A percentile compares a stretch with the other conserved stretches of the same genome.
Conservation (phyloP, 345 rosid genomes). For the Limnanthes douglasii region DNA sequence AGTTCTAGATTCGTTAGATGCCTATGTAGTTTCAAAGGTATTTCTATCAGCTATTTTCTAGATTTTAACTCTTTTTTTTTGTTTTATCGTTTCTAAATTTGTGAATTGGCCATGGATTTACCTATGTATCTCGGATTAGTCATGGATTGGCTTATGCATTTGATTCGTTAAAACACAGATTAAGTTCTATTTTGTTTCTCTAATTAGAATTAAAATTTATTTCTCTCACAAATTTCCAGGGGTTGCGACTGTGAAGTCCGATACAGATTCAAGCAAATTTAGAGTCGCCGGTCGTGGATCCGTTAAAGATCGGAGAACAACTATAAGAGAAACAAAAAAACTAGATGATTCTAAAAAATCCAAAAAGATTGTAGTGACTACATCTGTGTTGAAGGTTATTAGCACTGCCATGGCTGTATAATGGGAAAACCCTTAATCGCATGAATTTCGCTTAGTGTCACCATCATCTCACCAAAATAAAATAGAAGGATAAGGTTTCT, state of each 20-base stretch:
- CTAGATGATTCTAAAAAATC: slow-evolving; percentile 22
- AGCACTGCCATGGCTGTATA: slow-evolving; percentile 58
- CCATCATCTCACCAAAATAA: no score
- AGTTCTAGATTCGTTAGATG: slow-evolving; percentile 28
- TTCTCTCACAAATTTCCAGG: slow-evolving; percentile 17
- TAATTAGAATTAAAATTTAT: background rate
- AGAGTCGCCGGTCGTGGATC: slow-evolving; percentile 70
- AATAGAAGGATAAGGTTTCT: no score
- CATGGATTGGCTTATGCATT: background rate
- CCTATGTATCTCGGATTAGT: background rate
- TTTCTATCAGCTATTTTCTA: background rate
- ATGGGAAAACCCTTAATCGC: no score
- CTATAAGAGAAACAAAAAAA: slow-evolving; percentile 31
- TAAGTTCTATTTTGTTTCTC: background rate
- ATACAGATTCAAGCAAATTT: slow-evolving; percentile 33
- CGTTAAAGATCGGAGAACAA: slow-evolving; percentile 22
- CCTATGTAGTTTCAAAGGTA: slow-evolving; percentile 41
- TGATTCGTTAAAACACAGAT: no score
- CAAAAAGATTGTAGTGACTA: slow-evolving; percentile 28
- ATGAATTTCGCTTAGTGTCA: no score
- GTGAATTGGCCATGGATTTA: background rate
- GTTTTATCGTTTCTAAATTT: background rate
- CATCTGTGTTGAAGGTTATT: slow-evolving; percentile 37
- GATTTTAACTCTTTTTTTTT: background rate
- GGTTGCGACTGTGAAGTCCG: slow-evolving; percentile 55